Conservation (phyloP, 192 early-diverging fungal species). For the Coemansia reversa region DNA sequence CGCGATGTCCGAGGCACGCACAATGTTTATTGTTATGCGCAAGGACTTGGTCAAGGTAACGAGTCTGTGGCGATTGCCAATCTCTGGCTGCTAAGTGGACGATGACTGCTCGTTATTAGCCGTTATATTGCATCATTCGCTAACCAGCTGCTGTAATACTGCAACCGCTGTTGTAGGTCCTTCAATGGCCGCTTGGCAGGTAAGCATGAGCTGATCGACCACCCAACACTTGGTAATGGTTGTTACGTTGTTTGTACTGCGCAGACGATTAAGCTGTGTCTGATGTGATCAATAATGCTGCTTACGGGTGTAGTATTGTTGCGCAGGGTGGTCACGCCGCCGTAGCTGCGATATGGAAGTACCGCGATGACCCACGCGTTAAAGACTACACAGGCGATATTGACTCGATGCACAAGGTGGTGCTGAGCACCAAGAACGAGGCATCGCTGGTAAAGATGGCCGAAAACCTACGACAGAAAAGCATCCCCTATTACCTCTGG, state of each 20-base stretch:
- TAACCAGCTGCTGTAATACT: background rate
- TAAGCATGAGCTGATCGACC: constrained; percentile 20
- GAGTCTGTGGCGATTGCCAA: background rate
- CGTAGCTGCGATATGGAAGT: constrained; percentile 63
- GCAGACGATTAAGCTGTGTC: background rate
- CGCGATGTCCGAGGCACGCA: constrained; percentile 61
- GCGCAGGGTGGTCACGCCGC: constrained; percentile 74
- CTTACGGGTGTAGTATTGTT: constrained; percentile 57
- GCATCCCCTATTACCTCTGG: constrained; percentile 67
- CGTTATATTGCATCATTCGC: background rate
- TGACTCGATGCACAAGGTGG: constrained; percentile 75
- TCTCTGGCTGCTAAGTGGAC: background rate
- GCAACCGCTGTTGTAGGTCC: constrained; percentile 25
- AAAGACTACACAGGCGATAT: constrained; percentile 60
- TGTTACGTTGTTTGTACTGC: background rate
- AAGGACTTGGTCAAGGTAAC: constrained; percentile 73
- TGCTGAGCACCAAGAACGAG: constrained; percentile 71
- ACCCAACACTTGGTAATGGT: background rate
- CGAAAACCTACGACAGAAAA: constrained; percentile 54
- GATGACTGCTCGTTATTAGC: background rate
- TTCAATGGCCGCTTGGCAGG: constrained; percentile 70
- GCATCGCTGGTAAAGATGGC: constrained; percentile 61
- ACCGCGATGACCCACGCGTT: constrained; percentile 60
- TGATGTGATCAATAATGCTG: background rate
- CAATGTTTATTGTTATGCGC: constrained; percentile 78